A percentile compares a stretch with the other conserved stretches of the same genome.
Conservation (phyloP, 495 filamentous ascomycete species). For the Parachaetomium inaequale region DNA sequence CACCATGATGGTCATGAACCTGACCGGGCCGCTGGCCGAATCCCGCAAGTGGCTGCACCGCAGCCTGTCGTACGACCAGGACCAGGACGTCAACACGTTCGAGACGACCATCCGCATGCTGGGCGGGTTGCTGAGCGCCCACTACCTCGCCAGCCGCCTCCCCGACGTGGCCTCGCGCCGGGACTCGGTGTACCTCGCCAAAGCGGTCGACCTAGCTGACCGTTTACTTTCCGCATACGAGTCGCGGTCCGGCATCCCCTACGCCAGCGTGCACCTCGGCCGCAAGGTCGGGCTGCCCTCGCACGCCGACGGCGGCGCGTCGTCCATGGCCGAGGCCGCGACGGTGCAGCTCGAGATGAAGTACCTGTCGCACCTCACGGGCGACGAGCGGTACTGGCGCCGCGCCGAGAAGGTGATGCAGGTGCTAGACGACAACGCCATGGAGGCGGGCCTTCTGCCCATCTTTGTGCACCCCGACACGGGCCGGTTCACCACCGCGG, state of each 20-base stretch:
- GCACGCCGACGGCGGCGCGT: constrained; percentile 78
- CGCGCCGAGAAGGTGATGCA: constrained; percentile 87
- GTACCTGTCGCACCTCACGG: constrained; percentile 92
- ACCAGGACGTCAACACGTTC: constrained; percentile 95
- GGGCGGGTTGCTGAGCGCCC: constrained; percentile 86
- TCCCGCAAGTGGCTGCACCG: constrained; percentile 85
- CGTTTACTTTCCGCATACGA: constrained; percentile 83
- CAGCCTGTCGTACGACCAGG: constrained; percentile 75
- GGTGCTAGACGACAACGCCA: constrained; percentile 72
- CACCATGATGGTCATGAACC: constrained; percentile 96
- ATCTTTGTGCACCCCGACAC: constrained; percentile 77
- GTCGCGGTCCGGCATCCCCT: constrained; percentile 80
- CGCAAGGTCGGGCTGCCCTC: constrained; percentile 67
- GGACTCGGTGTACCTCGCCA: constrained; percentile 88
- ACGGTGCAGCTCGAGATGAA: constrained; percentile 95
- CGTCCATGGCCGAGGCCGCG: constrained; percentile 87
- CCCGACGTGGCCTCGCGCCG: constrained; percentile 65
- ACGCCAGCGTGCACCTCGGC: constrained; percentile 82
- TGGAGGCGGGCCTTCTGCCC: constrained; percentile 78
- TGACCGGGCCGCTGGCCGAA: constrained; percentile 77
- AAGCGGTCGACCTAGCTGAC: constrained; percentile 86
- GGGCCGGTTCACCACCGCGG: constrained; percentile 74
- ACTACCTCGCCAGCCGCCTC: constrained; percentile 82
- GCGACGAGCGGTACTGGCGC: constrained; percentile 85
- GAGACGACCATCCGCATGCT: constrained; percentile 98